A percentile compares a stretch with the other conserved stretches of the same genome.
Conservation (phyloP, 257 asterid species). For the Phtheirospermum japonicum region DNA sequence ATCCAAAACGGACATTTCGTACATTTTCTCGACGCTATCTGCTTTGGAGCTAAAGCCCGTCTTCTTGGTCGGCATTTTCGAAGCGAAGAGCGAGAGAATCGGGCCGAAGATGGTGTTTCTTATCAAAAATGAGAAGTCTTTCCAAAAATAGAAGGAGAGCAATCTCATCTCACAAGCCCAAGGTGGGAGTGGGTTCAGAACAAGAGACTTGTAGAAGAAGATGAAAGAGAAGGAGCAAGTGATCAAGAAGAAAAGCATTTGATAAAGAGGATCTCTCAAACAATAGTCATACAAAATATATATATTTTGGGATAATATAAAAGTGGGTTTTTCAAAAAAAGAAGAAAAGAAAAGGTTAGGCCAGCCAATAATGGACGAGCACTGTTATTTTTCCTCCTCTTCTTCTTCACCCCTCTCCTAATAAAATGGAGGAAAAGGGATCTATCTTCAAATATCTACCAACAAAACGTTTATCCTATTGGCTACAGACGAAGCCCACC, state of each 20-base stretch:
- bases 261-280: conserved; percentile 16
- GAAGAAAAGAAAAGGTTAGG: neutral
- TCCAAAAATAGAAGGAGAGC: conserved; percentile 55
- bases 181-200: conserved; percentile 55
- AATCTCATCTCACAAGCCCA: conserved; percentile 70
- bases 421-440: conserved; percentile 12
- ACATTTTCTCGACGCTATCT: conserved; percentile 31
- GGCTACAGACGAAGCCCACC: conserved; percentile 13
- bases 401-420: neutral
- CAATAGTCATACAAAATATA: neutral
- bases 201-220: conserved; percentile 59
- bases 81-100: conserved; percentile 25
- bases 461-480: conserved; percentile 1
- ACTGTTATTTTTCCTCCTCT: neutral
- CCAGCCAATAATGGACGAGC: neutral
- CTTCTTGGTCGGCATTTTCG: conserved; percentile 46
- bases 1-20: conserved; percentile 53
- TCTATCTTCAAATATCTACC: neutral
- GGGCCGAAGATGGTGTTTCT: conserved; percentile 30
- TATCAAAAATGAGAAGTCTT: conserved; percentile 40
- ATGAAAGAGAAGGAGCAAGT: conserved; percentile 62
- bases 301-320: neutral
- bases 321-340: neutral
- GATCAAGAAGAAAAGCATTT: conserved; percentile 78
- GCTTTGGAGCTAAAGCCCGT: conserved; percentile 35